Evolutionary conservation across 495 filamentous ascomycete species (phyloP), one percentile per base, ranked within the genome.

Genomic region (Penicillium robsamsonii): DNA sequence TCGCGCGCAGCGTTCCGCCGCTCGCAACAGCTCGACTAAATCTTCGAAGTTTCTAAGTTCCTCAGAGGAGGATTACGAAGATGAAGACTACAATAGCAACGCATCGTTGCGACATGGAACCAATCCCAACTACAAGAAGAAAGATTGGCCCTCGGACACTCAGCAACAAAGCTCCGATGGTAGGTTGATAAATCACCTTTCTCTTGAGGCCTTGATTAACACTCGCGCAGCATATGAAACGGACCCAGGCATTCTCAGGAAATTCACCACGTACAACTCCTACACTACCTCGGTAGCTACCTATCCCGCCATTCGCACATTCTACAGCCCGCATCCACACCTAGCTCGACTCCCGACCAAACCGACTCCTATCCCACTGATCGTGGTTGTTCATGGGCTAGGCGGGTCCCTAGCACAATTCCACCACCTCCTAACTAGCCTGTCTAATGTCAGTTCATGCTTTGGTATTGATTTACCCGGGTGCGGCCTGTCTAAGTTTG

Each of bases 381-480:
- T 97, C 6, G 93, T 96, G 25, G 96, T 96, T 68, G 79, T 96
- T 50, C 93, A 97, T 66, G 93, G 93, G 13, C 80, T 97, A 33
- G 93, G 93, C 20, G 93, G 93, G 29, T 96, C 89, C 2, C 73
- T 92, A 13, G 87, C 91, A 7, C 93, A 97, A 68, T 97, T 96
- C 69, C 80, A 88, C 56, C 84, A 90, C 35, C 72, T 97, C 5
- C 79, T 97, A 12, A 88, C 84, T 1, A 92, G 88, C 68, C 76
- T 97, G 33, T 86, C 88, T 13, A 91, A 95, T 57, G 75, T 92
- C 20, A 90, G 89, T 1, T 87, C 92, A n/a, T 96, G 91, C 63
- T 82, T 97, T 15, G 89, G 89, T 5, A 87, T 97, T 54, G 93
- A 97, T 69, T 75, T 96, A 2, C 93, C 93, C 2, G 93, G 93